A percentile compares a stretch with the other conserved stretches of the same genome.
Conservation (phyloP, 1,139 yeast species). For the Pichiaceae sp. region DNA sequence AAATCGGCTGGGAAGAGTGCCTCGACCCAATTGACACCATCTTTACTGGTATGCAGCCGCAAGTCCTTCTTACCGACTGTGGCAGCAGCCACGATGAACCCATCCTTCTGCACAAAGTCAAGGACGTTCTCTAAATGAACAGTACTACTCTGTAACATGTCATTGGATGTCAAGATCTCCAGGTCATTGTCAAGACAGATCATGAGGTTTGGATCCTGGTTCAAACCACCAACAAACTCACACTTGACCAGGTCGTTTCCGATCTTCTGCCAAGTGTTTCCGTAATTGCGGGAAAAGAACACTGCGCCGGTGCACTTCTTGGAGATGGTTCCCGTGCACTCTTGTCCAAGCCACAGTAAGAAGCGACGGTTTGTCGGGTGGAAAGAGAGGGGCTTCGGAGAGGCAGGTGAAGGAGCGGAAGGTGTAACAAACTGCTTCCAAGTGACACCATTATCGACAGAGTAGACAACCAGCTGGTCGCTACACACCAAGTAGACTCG, state of each 20-base stretch:
- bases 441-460: slow-evolving; percentile 60
- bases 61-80: slow-evolving; percentile 36
- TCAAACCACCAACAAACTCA: slow-evolving; percentile 35
- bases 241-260: slow-evolving; percentile 48
- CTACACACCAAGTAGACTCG: slow-evolving; percentile 54
- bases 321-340: slow-evolving; percentile 40
- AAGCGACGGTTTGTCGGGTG: slow-evolving; percentile 49
- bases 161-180: slow-evolving; percentile 34
- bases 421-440: slow-evolving; percentile 47
- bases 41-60: slow-evolving; percentile 66
- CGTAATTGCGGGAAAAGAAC: slow-evolving; percentile 55
- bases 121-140: slow-evolving; percentile 48
- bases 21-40: slow-evolving; percentile 70
- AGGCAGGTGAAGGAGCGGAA: slow-evolving; percentile 14
- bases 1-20: slow-evolving; percentile 74
- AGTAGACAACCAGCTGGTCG: slow-evolving; percentile 38
- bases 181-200: background rate
- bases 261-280: slow-evolving; percentile 49
- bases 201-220: background rate
- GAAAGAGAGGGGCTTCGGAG: slow-evolving; percentile 19
- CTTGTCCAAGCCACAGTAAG: slow-evolving; percentile 64
- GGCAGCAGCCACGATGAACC: slow-evolving; percentile 65
- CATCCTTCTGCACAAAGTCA: slow-evolving; percentile 60
- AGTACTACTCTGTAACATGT: slow-evolving; percentile 32
- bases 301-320: slow-evolving; percentile 46